phyloP scores from a whole-genome alignment of 2,329 filamentous ascomycete genomes.

The Ophiostoma sp. region DNA sequence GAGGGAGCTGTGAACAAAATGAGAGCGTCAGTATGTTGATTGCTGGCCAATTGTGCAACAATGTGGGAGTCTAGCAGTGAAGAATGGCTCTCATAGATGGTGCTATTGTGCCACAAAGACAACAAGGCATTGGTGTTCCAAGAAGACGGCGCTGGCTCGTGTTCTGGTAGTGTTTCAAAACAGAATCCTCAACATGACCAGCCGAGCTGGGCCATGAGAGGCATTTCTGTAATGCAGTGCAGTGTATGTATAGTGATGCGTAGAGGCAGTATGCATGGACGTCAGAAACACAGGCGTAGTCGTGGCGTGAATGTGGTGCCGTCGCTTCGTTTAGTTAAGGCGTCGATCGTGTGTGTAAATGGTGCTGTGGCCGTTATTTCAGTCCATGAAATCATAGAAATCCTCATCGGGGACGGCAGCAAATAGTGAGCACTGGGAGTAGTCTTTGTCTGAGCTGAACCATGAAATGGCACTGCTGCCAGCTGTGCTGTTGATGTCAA shows the following conservation, averaged over 20 bases:
- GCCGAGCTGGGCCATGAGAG: neutral
- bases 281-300: neutral
- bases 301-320: neutral
- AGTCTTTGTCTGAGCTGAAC: neutral
- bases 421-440: neutral
- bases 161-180: neutral
- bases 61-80: neutral
- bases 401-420: slow-evolving; percentile 10
- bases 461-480: neutral
- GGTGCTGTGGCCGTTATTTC: slow-evolving; percentile 3
- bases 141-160: neutral
- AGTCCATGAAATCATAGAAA: slow-evolving; percentile 25
- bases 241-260: neutral
- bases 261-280: neutral
- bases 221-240: neutral
- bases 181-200: neutral
- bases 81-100: neutral
- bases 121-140: neutral
- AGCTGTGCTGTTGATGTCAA: neutral
- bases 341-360: neutral
- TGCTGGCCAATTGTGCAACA: neutral
- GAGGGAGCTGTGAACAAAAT: slow-evolving; percentile 65
- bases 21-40: slow-evolving; percentile 33
- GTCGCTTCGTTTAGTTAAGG: neutral
- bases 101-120: neutral